Percentiles rank a stretch among this genome's conserved stretches.
phyloP scores from a whole-genome alignment of 306 rosid genomes.

The Rubus parviflorus region DNA sequence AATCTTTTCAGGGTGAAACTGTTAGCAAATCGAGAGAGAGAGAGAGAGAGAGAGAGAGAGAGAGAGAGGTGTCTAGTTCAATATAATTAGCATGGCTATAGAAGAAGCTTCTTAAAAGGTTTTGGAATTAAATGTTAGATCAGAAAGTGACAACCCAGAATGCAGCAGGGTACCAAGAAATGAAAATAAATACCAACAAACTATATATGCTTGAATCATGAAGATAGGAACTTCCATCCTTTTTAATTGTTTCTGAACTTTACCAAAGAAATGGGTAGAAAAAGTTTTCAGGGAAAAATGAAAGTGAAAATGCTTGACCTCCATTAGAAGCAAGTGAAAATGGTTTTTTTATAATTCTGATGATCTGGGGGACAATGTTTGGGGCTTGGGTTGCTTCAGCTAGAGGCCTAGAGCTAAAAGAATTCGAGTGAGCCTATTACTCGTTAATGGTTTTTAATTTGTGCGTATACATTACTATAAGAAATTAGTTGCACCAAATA shows the following conservation, averaged over 20 bases:
- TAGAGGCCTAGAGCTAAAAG: background rate
- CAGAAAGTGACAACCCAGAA: constrained; percentile 34
- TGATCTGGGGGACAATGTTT: constrained; percentile 25
- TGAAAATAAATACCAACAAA: constrained; percentile 58
- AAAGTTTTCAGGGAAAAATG: constrained; percentile 17
- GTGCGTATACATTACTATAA: background rate
- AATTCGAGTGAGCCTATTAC: background rate
- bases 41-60: background rate
- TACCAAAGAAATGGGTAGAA: constrained; percentile 13
- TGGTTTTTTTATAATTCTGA: constrained; percentile 20
- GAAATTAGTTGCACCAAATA: too few relatives aligned
- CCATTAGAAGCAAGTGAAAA: constrained; percentile 58
- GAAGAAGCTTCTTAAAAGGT: constrained; percentile 35
- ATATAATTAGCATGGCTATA: constrained; percentile 30
- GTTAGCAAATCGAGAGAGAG: constrained; percentile 24
- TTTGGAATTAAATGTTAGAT: background rate
- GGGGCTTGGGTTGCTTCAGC: constrained; percentile 21
- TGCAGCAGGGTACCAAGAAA: constrained; percentile 53
- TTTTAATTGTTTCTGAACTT: constrained; percentile 20
- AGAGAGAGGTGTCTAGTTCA: constrained; percentile 29
- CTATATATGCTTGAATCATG: constrained; percentile 16
- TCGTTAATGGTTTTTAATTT: background rate
- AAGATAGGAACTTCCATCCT: constrained; percentile 30
- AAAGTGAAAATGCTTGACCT: constrained; percentile 68
- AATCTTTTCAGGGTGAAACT: background rate